Evolutionary conservation across 768 basidiomycete species (phyloP), one percentile per base, ranked within the genome.

Genomic region (Cyclocybe cylindracea): DNA sequence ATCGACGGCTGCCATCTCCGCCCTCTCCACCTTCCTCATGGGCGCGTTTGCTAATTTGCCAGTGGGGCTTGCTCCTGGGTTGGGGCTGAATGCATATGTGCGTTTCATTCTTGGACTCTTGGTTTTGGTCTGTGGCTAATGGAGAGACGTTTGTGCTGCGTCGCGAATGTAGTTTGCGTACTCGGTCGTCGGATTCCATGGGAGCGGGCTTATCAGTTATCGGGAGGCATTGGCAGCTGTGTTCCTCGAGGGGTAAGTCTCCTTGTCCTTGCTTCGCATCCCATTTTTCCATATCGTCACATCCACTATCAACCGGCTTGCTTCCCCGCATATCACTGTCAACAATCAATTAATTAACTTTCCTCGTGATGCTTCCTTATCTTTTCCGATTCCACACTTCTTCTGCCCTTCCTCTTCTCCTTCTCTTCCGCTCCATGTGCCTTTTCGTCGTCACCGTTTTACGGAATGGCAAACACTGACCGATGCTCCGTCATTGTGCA

Each of bases 41-140:
- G 92, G 92, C 41, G 70, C 86, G 10, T 66, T 92, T 18, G 92
- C 89, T 36, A 94, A 94, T 64, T 73, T 94, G n/a, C 92, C 92
- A 2, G 82, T 94, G n/a, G 90, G 86, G 31, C 80, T 94, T 69
- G 91, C 91, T 2, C 91, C 91, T 16, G 92, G 92, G 52, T 77
- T 94, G 53, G 91, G 91, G 48, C 70, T 92, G 19, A 90, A 90
- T 57, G 88, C 89, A 37, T 91, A 90, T 58, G 89, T 89, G 65
- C 55, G 85, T 71, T 11, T 31, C 19, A 33, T 66, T 29, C 29
- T 46, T 42, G 39, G 29, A 40, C 13, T 36, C 35, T 19, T 37
- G 16, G n/a, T n/a, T 10, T 16, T 39, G 18, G 14, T 18, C 29
- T 19, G 4, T 19, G 39, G 29, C 39, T 33, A 18, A 33, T 29